A percentile compares a stretch with the other conserved stretches of the same genome.
These are phyloP conservation scores for Miscanthus lutarioriparius DNA, from an alignment of 176 grass and related monocot species.

Conservation along the genomic window DNA sequence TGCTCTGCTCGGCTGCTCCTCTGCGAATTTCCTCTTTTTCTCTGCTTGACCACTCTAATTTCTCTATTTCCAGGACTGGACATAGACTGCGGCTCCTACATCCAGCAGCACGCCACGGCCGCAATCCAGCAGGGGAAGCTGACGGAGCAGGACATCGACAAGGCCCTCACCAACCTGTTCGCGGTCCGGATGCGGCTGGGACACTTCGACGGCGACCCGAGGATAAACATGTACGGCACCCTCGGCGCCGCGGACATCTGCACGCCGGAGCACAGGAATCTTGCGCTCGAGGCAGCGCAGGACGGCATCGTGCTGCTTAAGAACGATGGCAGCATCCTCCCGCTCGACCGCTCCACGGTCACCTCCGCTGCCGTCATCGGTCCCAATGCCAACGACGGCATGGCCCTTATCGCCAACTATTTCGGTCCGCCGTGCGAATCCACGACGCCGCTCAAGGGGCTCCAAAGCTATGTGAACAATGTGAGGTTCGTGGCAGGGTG, in stretches of 20 bases:
- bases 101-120: slow-evolving; percentile 32
- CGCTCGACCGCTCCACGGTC: slow-evolving; percentile 23
- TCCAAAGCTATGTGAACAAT: slow-evolving; percentile 13
- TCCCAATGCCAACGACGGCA: slow-evolving; percentile 44
- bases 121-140: slow-evolving; percentile 54
- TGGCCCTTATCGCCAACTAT: slow-evolving; percentile 61
- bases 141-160: slow-evolving; percentile 54
- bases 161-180: slow-evolving; percentile 61
- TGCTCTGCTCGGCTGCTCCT: too few species aligned
- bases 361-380: slow-evolving; percentile 50
- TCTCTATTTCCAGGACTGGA: too few species aligned
- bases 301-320: slow-evolving; percentile 86
- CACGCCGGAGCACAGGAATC: slow-evolving; percentile 40
- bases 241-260: slow-evolving; percentile 54
- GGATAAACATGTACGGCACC: slow-evolving; percentile 36
- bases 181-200: slow-evolving; percentile 61
- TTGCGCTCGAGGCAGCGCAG: slow-evolving; percentile 65
- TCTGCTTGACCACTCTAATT: too few species aligned
- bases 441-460: slow-evolving; percentile 26
- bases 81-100: not conserved
- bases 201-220: slow-evolving; percentile 74
- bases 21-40: too few species aligned
- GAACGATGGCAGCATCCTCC: slow-evolving; percentile 46
- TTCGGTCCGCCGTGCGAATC: slow-evolving; percentile 54
- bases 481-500: slow-evolving; percentile 50